Evolutionary conservation across 495 filamentous ascomycete genomes (phyloP), one percentile per base, ranked within the genome.

Genomic region (Penicillium coprophilum): DNA sequence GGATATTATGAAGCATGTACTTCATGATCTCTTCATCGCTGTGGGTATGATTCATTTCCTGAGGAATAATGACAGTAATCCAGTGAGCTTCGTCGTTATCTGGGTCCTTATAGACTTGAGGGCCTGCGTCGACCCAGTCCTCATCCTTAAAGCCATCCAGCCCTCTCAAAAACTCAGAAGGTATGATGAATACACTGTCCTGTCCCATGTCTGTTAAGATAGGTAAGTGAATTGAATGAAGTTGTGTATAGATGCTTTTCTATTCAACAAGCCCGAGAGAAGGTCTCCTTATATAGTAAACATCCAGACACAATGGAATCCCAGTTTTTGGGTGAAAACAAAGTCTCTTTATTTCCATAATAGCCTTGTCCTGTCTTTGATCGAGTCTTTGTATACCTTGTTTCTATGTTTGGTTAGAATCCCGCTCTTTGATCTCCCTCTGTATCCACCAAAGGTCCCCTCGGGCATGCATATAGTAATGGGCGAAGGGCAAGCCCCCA

Each of bases 61-160:
- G 15, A 3, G 15, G 45, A 19, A 47, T 9, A 10, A 47, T 15
- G 9, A 47, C 45, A 10, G 45, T 47, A 0, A 31, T n/a, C 45
- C 45, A 47, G 24, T 11, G 27, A 30, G 45, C 45, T n/a, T 47
- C 27, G n/a, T 47, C 45, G 11, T 47, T 32, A 28, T 30, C n/a
- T 9, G 28, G 45, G 3, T 31, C 45, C 9, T 31, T 9, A 0
- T 20, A 47, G 4, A 17, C 7, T 11, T 23, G 15, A 38, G 34
- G n/a, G 7, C n/a, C 13, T 36, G n/a, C 32, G 32, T 1, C 2
- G 34, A 38, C 15, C 34, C 34, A 38, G 15, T 1, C 15, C 4
- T 23, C 20, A 43, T 23, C 40, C 19, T 12, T 20, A 21, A 43
- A 23, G 0, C 6, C n/a, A 15, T 38, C 24, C 24, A 27, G 7